Base-by-base conservation (phyloP, 2,329 filamentous ascomycete species). In the Lecanicillium sp. region DNA sequence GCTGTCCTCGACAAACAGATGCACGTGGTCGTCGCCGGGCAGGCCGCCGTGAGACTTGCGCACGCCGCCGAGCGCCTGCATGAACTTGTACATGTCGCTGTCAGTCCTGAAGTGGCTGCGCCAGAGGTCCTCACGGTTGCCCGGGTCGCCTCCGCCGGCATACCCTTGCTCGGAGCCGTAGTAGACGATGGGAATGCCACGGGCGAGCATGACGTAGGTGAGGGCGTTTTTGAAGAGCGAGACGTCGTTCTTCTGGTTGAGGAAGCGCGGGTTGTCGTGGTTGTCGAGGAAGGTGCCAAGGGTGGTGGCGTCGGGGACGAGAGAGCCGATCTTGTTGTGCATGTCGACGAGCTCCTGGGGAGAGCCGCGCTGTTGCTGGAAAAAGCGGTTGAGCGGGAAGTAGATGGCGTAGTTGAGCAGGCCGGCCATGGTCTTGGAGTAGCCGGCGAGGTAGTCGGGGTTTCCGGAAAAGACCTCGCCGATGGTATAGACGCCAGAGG, bases 101-200 rank as follows among this genome's bases (percentile, higher is more conserved):
- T 63, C 54, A 1, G 67, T 74, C 51, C 67, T 57, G 60, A 74
- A 83, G 6, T 63, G 64, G 10, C 73, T 75, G 10, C 72, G 61
- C 80, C 79, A 83, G 35, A 77, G 66, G 7, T 78, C 75, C 57
- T 82, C 78, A n/a, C 78, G 75, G 56, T 75, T 74, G 43, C 68
- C 70, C 0, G 70, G 64, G 8, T 77, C 77, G 38, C 63, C 64
- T 30, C 61, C 67, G n/a, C 68, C 69, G 2, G 67, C 60, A 58
- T 73, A 80, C 51, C 75, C 77, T 56, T 85, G 81, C 62, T 85
- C 82, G 52, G 81, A 78, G 23, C 81, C 82, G 54, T 83, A 74
- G 62, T 84, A 86, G 27, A 84, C 70, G 48, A 83, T 78, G 1
- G 81, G 80, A 32, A 84, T 77, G 17, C 81, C 81, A 47, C 82